These are phyloP conservation scores for Penicillium crustosum DNA, from an alignment of 2,329 filamentous ascomycete species.

Conservation along the genomic window DNA sequence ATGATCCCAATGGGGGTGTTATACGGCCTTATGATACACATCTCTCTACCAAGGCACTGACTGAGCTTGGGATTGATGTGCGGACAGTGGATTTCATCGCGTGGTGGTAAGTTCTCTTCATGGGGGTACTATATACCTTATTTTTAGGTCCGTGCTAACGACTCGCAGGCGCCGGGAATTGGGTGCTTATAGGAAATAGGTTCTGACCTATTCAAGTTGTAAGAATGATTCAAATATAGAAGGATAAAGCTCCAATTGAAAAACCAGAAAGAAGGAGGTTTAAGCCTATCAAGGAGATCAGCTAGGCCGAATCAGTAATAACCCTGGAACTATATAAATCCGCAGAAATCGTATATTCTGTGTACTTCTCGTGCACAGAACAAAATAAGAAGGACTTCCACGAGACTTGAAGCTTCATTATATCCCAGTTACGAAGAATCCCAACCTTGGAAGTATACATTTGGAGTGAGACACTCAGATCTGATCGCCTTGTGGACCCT, in stretches of 20 bases:
- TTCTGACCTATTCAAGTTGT: neutral
- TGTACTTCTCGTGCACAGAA: neutral
- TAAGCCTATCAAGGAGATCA: neutral
- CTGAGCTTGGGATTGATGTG: slow-evolving; percentile 72
- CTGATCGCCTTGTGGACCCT: slow-evolving; percentile 5
- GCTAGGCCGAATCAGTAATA: neutral
- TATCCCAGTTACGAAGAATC: neutral
- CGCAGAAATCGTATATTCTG: neutral
- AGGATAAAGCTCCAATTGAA: neutral
- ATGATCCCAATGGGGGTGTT: slow-evolving; percentile 68
- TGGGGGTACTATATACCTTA: neutral
- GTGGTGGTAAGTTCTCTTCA: slow-evolving; percentile 65
- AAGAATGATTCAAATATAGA: slow-evolving; percentile 2
- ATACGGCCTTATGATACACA: slow-evolving; percentile 87
- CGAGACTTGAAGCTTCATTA: neutral
- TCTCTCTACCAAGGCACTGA: slow-evolving; percentile 71
- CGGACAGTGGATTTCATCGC: slow-evolving; percentile 70
- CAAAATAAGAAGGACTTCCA: neutral
- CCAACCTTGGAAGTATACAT: no score
- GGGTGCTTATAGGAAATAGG: slow-evolving; percentile 25
- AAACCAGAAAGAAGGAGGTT: neutral
- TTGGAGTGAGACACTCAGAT: neutral
- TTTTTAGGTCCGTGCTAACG: slow-evolving; percentile 11
- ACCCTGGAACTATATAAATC: no score
- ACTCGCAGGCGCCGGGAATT: slow-evolving; percentile 33